phyloP scores from a whole-genome alignment of 768 basidiomycete genomes.

The Leccinum broughii region DNA sequence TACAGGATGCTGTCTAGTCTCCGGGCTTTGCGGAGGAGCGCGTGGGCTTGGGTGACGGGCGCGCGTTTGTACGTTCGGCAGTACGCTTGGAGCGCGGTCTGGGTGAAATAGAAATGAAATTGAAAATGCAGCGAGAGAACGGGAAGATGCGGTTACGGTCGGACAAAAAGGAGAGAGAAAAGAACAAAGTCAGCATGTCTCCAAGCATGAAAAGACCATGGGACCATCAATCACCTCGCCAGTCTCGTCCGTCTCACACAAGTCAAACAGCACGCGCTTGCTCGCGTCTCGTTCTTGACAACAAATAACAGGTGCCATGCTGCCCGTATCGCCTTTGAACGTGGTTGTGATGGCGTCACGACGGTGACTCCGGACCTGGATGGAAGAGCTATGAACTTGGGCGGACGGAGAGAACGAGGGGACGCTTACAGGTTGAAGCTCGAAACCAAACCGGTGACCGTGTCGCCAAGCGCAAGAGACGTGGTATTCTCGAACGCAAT shows the following conservation, averaged over 20 bases:
- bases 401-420: neutral
- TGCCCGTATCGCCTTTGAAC: slow-evolving; percentile 78
- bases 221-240: slow-evolving; percentile 59
- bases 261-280: slow-evolving; percentile 70
- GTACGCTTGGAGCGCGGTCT: slow-evolving; percentile 92
- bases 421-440: slow-evolving; percentile 73
- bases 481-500: slow-evolving; percentile 82
- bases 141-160: too few species aligned
- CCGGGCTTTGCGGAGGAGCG: slow-evolving; percentile 84
- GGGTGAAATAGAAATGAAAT: neutral
- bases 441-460: slow-evolving; percentile 88
- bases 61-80: slow-evolving; percentile 84
- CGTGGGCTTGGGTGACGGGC: slow-evolving; percentile 69
- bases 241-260: slow-evolving; percentile 83
- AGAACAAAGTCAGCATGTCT: slow-evolving; percentile 11
- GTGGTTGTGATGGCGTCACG: slow-evolving; percentile 66
- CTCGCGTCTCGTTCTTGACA: slow-evolving; percentile 75
- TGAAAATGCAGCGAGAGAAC: neutral
- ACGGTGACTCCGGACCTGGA: slow-evolving; percentile 74
- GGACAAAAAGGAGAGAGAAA: neutral
- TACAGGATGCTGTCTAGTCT: slow-evolving; percentile 74
- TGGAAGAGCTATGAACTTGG: neutral
- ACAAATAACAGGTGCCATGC: slow-evolving; percentile 73
- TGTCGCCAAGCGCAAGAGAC: slow-evolving; percentile 87
- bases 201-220: neutral